A percentile compares a stretch with the other conserved stretches of the same genome.
These are phyloP conservation scores for Domatiomyces catenatus DNA, from an alignment of 2,329 filamentous ascomycete species.

Conservation along the genomic window DNA sequence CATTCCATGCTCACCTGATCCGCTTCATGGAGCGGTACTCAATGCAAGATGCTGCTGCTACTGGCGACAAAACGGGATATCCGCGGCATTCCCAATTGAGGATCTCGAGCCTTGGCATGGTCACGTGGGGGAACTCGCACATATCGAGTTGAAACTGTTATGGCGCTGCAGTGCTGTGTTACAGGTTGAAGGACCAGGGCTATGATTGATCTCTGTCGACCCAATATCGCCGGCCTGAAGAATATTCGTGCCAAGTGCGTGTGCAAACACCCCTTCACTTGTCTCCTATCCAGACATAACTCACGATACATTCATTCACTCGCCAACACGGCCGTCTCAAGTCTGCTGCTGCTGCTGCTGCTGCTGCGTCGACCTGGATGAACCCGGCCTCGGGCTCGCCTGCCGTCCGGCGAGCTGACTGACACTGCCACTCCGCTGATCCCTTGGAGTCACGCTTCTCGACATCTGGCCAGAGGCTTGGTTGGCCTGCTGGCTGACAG, in stretches of 20 bases:
- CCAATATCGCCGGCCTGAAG: background rate
- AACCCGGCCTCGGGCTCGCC: background rate
- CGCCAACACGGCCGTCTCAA: background rate
- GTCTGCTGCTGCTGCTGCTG: background rate
- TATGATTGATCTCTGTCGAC: background rate
- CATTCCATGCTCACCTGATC: too few relatives aligned
- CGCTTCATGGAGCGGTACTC: background rate
- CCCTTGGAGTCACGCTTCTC: background rate
- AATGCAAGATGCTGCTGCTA: background rate
- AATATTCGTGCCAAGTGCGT: background rate
- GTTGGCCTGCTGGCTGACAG: slow-evolving; percentile 11
- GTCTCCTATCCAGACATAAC: background rate
- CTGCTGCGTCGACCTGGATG: background rate
- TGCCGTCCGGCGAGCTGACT: background rate
- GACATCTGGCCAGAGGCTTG: background rate
- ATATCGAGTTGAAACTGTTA: too few relatives aligned
- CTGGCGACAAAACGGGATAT: background rate
- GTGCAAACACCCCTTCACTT: background rate
- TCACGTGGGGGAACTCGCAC: background rate
- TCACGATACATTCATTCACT: background rate
- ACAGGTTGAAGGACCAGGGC: background rate
- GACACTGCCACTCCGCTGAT: background rate
- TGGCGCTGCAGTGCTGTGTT: background rate
- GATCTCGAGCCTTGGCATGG: background rate
- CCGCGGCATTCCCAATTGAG: background rate